phyloP scores from a whole-genome alignment of 345 rosid genomes.

The Iberis pinnata region DNA sequence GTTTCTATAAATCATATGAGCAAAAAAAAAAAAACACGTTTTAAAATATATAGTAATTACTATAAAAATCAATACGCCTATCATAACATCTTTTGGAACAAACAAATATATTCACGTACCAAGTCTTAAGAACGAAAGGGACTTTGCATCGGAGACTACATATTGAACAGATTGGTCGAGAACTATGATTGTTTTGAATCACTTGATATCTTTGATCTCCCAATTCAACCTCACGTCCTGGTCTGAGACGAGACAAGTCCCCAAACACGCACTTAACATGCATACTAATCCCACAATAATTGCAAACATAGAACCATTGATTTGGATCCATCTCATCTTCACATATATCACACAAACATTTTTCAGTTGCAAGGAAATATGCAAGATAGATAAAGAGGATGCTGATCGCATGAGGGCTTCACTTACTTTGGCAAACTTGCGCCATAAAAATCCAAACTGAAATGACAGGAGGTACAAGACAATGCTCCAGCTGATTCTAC shows the following conservation, averaged over 20 bases:
- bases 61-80: no score
- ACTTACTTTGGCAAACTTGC: not conserved
- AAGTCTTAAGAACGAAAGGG: not conserved
- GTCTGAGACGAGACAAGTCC: not conserved
- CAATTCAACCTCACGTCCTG: not conserved
- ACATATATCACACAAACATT: slow-evolving; percentile 4
- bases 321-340: not conserved
- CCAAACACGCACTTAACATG: not conserved
- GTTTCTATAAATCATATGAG: no score
- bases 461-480: not conserved
- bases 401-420: not conserved
- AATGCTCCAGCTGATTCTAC: not conserved
- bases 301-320: not conserved
- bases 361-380: no score
- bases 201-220: not conserved
- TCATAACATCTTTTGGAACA: no score
- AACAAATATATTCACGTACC: no score
- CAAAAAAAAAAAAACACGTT: no score
- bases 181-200: not conserved
- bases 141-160: not conserved
- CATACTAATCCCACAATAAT: not conserved
- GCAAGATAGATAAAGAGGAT: not conserved
- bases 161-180: not conserved
- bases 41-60: no score
- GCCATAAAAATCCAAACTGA: not conserved